Evolutionary conservation across 306 rosid species (phyloP).

Genomic region (Hippophae gyantsensis): DNA sequence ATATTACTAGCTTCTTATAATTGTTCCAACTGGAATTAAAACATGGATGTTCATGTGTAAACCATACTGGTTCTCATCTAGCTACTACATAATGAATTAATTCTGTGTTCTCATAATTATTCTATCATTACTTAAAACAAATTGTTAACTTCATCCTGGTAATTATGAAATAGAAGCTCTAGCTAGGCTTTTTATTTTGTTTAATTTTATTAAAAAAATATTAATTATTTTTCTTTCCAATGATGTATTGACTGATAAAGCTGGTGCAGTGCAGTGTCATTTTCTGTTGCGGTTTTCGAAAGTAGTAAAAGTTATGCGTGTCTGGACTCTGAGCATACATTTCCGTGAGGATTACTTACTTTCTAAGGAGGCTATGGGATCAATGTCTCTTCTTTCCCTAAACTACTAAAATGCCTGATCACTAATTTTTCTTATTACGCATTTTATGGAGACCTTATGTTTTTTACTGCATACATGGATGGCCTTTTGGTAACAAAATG

Average conservation of each 20-base stretch:
- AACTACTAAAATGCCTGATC: conserved; percentile 25
- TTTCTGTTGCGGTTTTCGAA: conserved; percentile 51
- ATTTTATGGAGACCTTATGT: no score
- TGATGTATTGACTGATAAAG: conserved; percentile 36
- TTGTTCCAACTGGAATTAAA: no score
- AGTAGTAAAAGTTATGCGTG: conserved; percentile 19
- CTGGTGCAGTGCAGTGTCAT: conserved; percentile 84
- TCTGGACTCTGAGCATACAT: conserved; percentile 41
- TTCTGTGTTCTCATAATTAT: no score
- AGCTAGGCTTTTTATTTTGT: conserved; percentile 5
- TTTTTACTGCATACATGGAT: no score
- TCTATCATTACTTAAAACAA: no score
- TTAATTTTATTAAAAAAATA: neutral
- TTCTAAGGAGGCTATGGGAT: conserved; percentile 14
- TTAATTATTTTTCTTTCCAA: conserved; percentile 5
- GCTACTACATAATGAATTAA: no score
- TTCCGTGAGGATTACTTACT: conserved; percentile 68
- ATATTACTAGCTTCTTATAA: no score
- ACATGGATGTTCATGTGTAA: no score
- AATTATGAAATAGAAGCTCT: no score
- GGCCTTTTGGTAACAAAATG: no score
- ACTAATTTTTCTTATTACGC: neutral
- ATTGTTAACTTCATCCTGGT: no score
- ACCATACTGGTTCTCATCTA: no score
- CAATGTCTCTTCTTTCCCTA: conserved; percentile 20